A percentile compares a stretch with the other conserved stretches of the same genome.
phyloP scores from a whole-genome alignment of 139 green algal genomes.

The Ulvella scutata region DNA sequence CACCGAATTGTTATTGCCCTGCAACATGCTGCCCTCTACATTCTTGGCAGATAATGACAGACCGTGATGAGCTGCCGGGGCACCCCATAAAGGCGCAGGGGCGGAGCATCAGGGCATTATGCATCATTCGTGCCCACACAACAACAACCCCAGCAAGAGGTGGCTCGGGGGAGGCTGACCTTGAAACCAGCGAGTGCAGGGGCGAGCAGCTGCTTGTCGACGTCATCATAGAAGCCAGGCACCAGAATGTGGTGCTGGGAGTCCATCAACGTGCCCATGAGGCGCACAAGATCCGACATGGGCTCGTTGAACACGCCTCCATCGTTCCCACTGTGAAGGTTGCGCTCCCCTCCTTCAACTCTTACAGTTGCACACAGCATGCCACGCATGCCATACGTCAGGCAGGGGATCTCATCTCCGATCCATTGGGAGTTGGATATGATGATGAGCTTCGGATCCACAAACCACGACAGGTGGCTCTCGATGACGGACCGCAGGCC shows the following conservation, averaged over 20 bases:
- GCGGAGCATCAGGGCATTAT: neutral
- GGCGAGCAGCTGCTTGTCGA: conserved; percentile 4
- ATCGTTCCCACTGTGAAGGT: conserved; percentile 91
- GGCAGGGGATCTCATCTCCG: conserved; percentile 74
- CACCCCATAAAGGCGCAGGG: no score
- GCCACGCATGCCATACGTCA: conserved; percentile 91
- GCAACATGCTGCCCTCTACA: neutral
- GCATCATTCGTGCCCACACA: neutral
- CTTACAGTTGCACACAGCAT: conserved; percentile 45
- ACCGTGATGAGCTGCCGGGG: no score
- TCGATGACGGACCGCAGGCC: conserved; percentile 61
- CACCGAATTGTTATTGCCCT: no score
- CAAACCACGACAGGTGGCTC: conserved; percentile 53
- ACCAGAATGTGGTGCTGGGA: conserved; percentile 31
- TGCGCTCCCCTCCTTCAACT: conserved; percentile 51
- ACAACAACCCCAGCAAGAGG: neutral
- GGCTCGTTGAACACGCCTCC: conserved; percentile 88
- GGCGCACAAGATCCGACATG: conserved; percentile 67
- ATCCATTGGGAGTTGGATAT: conserved; percentile 73
- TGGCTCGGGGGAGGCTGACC: neutral
- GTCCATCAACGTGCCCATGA: conserved; percentile 48
- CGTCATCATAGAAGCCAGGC: conserved; percentile 63
- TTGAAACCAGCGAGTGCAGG: neutral
- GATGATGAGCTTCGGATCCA: conserved; percentile 57
- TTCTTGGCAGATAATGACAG: neutral